These are phyloP conservation scores for Sungouiozyma intestinalis DNA, from an alignment of 805 yeast genomes.

Conservation along the genomic window DNA sequence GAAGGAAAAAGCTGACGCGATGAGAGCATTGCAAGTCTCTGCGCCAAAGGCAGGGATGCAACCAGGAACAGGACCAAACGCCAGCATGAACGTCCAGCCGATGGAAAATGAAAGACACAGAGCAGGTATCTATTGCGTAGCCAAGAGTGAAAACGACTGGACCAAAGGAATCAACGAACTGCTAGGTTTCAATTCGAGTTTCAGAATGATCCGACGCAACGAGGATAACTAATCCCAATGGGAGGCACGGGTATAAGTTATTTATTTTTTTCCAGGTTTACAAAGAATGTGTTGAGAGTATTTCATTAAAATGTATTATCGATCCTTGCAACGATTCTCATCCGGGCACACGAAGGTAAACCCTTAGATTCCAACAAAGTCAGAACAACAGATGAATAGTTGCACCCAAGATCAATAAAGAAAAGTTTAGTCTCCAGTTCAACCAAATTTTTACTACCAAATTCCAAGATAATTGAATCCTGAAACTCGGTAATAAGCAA, in stretches of 20 bases:
- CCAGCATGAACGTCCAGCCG: not conserved
- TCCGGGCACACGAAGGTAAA: conserved; percentile 68
- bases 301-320: conserved; percentile 28
- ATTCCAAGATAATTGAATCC: too few relatives aligned
- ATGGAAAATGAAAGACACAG: conserved; percentile 13
- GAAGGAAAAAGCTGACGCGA: conserved; percentile 5
- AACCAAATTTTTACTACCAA: conserved; percentile 19
- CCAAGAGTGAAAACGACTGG: conserved; percentile 82
- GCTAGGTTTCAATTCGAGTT: conserved; percentile 79
- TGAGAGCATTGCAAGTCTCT: conserved; percentile 11
- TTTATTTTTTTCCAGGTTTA: too few relatives aligned
- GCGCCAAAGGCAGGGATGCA: not conserved
- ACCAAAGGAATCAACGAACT: conserved; percentile 79
- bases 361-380: conserved; percentile 45
- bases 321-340: conserved; percentile 52
- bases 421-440: conserved; percentile 48
- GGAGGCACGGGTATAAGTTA: too few relatives aligned
- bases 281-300: not conserved
- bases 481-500: conserved; percentile 16
- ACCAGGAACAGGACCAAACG: not conserved
- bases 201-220: conserved; percentile 37
- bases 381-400: conserved; percentile 44
- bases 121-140: conserved; percentile 80
- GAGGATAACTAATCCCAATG: conserved; percentile 5
- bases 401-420: conserved; percentile 64